phyloP scores from a whole-genome alignment of 257 asterid species.

The Galeopsis tetrahit region DNA sequence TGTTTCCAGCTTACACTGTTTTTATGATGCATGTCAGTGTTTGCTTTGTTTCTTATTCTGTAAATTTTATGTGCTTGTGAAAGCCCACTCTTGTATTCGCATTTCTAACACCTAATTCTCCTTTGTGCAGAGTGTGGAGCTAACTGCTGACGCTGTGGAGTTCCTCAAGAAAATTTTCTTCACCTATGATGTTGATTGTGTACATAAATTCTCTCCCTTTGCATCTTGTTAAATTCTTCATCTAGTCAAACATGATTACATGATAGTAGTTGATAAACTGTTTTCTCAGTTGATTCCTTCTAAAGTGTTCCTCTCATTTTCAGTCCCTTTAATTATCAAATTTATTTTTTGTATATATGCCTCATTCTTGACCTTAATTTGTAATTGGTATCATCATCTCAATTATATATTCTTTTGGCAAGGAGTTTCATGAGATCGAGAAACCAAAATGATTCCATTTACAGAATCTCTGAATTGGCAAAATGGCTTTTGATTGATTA shows the following conservation, averaged over 20 bases:
- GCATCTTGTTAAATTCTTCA: conserved; percentile 23
- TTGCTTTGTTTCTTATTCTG: not conserved
- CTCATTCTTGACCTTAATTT: not conserved
- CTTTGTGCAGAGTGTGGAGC: conserved; percentile 84
- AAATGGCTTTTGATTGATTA: conserved; percentile 18
- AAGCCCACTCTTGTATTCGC: conserved; percentile 7
- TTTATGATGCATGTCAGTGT: not conserved
- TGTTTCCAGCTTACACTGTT: not conserved
- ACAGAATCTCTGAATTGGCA: conserved; percentile 11
- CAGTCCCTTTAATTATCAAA: conserved; percentile 8
- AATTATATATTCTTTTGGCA: not conserved
- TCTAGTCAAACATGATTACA: conserved; percentile 26
- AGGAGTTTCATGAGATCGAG: not conserved
- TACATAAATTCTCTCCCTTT: conserved; percentile 46
- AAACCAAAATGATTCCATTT: not conserved
- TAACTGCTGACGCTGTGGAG: conserved; percentile 83
- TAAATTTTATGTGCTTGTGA: conserved; percentile 13
- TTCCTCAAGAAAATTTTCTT: conserved; percentile 71
- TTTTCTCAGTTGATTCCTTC: conserved; percentile 21
- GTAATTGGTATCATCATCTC: not conserved
- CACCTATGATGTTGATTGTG: conserved; percentile 83
- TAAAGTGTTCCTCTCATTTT: conserved; percentile 15
- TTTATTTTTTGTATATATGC: conserved; percentile 17
- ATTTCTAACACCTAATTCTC: conserved; percentile 35
- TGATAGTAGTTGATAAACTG: not conserved